These are phyloP conservation scores for Colletotrichum kahawae DNA, from an alignment of 2,329 filamentous ascomycete genomes.

Conservation along the genomic window DNA sequence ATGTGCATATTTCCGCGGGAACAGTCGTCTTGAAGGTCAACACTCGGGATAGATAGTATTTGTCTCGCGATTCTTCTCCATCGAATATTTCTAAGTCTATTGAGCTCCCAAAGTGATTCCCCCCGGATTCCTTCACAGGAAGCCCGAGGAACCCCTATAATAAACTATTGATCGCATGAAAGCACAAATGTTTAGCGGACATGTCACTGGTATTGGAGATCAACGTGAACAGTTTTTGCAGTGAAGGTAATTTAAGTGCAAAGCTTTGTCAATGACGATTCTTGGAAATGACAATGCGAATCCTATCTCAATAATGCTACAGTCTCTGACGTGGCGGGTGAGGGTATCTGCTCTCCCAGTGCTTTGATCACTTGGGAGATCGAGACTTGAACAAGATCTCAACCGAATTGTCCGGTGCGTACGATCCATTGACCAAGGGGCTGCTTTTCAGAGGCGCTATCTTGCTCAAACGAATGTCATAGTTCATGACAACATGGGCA, in stretches of 20 bases:
- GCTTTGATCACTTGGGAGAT: neutral
- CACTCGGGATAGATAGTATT: accelerated
- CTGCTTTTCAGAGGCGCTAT: neutral
- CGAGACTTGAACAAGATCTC: neutral
- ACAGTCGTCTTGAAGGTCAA: neutral
- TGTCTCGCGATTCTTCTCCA: accelerated
- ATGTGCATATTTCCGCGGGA: neutral
- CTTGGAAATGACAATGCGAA: accelerated
- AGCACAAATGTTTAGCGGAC: too few relatives aligned
- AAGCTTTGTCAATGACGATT: neutral
- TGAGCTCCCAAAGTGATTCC: accelerated
- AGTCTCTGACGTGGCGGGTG: accelerated
- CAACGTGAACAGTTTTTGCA: too few relatives aligned
- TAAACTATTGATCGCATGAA: neutral
- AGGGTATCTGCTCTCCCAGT: neutral
- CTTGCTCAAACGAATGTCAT: neutral
- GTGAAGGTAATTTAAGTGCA: neutral
- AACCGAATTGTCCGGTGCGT: neutral
- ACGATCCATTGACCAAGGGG: neutral
- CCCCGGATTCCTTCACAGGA: accelerated
- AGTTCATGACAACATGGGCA: neutral
- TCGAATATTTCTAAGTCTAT: accelerated
- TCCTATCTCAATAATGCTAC: neutral
- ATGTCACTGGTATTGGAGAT: neutral
- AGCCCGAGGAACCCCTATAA: accelerated